Conservation (phyloP, 1,284 basidiomycete species). For the Leccinum fallax region DNA sequence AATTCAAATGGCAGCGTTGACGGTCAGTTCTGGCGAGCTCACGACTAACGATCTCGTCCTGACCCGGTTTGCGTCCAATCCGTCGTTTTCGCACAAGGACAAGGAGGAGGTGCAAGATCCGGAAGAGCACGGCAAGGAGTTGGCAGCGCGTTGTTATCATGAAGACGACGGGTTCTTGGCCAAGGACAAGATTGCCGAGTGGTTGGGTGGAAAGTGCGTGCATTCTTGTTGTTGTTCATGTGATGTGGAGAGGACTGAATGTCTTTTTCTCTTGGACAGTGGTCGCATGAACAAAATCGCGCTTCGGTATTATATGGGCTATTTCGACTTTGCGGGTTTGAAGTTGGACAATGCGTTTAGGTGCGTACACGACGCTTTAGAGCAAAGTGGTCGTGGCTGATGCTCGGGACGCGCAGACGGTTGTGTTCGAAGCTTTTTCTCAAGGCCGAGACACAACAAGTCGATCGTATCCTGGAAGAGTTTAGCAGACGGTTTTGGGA, state of each 20-base stretch:
- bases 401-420: slow-evolving; percentile 47
- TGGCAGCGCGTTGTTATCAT: slow-evolving; percentile 83
- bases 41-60: slow-evolving; percentile 47
- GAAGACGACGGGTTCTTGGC: slow-evolving; percentile 83
- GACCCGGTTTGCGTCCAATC: slow-evolving; percentile 46
- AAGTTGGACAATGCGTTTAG: slow-evolving; percentile 91
- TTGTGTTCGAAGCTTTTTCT: slow-evolving; percentile 92
- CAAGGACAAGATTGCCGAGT: slow-evolving; percentile 94
- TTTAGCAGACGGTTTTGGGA: slow-evolving; percentile 91
- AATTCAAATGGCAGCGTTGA: slow-evolving; percentile 32
- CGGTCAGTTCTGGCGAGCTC: slow-evolving; percentile 53
- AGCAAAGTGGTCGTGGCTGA: slow-evolving; percentile 14
- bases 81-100: slow-evolving; percentile 48
- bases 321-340: slow-evolving; percentile 85
- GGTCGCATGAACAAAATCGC: slow-evolving; percentile 75
- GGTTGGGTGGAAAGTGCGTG: slow-evolving; percentile 87
- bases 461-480: slow-evolving; percentile 93
- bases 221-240: slow-evolving; percentile 1
- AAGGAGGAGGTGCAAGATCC: slow-evolving; percentile 61
- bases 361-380: slow-evolving; percentile 41
- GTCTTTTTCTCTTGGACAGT: slow-evolving; percentile 43
- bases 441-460: slow-evolving; percentile 96
- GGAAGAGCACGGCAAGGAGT: slow-evolving; percentile 68
- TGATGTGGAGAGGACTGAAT: slow-evolving; percentile 4
- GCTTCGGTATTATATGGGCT: slow-evolving; percentile 80